Evolutionary conservation across 441 rosid species (phyloP).

Genomic region (Gossypium gossypioides): DNA sequence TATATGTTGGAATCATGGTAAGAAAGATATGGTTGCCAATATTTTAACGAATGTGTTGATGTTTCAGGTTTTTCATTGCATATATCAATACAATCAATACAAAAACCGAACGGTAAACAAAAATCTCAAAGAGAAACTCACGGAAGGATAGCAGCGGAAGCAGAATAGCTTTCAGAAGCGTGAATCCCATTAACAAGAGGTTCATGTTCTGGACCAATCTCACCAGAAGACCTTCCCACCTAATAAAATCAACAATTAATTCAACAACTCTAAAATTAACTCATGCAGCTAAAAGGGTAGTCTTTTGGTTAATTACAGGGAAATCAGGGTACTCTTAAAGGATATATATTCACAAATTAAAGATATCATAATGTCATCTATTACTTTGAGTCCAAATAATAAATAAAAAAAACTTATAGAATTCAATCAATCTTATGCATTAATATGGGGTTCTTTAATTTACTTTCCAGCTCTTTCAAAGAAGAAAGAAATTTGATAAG

Average conservation of each 20-base stretch:
- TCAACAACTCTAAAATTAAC: constrained; percentile 1
- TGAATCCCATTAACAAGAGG: constrained; percentile 49
- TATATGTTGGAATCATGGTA: neutral
- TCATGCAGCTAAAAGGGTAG: neutral
- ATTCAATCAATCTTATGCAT: neutral
- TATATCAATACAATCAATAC: neutral
- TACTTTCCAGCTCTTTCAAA: neutral
- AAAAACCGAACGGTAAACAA: neutral
- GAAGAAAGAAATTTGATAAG: neutral
- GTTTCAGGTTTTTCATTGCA: neutral
- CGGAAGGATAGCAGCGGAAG: constrained; percentile 62
- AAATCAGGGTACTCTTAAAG: neutral
- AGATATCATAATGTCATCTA: neutral
- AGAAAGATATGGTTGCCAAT: neutral
- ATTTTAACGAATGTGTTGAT: neutral
- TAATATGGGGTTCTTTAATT: neutral
- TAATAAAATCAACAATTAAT: constrained; percentile 17
- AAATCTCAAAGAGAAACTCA: constrained; percentile 25
- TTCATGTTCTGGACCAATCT: constrained; percentile 45
- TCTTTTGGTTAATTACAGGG: neutral
- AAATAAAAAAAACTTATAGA: neutral
- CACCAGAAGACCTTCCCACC: constrained; percentile 58
- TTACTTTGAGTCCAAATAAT: neutral
- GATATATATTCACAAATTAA: neutral
- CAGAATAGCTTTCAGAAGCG: constrained; percentile 48